These are phyloP conservation scores for Mycosphaerelloides madeirae DNA, from an alignment of 2,329 filamentous ascomycete species.

Conservation along the genomic window DNA sequence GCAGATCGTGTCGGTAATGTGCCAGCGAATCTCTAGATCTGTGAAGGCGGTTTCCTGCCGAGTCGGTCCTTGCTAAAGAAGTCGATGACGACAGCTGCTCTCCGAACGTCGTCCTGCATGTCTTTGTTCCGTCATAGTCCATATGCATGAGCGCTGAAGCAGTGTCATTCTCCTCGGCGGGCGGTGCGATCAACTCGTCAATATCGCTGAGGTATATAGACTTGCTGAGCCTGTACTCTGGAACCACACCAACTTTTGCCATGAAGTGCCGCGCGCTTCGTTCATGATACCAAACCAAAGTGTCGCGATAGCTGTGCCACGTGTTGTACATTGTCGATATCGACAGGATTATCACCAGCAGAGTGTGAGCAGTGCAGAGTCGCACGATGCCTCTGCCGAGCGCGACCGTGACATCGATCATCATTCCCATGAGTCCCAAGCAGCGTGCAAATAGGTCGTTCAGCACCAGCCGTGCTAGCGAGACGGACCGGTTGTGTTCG, in stretches of 20 bases:
- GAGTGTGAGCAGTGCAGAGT: conserved; percentile 56
- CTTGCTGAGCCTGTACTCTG: conserved; percentile 76
- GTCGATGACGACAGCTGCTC: conserved; percentile 21
- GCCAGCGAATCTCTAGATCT: conserved; percentile 79
- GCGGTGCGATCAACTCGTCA: conserved; percentile 52
- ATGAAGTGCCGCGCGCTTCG: conserved; percentile 76
- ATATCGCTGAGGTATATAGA: conserved; percentile 80
- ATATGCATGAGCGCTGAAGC: neutral
- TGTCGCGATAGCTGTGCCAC: conserved; percentile 68
- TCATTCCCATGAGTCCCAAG: conserved; percentile 23
- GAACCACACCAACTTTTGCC: conserved; percentile 71
- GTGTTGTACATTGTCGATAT: conserved; percentile 69
- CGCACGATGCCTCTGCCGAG: conserved; percentile 26
- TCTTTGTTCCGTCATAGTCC: conserved; percentile 9
- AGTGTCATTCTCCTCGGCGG: neutral
- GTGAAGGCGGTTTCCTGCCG: conserved; percentile 53
- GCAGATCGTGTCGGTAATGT: conserved; percentile 77
- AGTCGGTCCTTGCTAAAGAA: conserved; percentile 1
- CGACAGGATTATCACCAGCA: conserved; percentile 65
- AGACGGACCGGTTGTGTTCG: conserved; percentile 15
- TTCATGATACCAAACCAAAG: conserved; percentile 79
- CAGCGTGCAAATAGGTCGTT: conserved; percentile 27
- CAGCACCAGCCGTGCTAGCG: conserved; percentile 25
- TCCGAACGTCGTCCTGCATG: conserved; percentile 31
- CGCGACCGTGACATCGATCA: conserved; percentile 43